Evolutionary conservation across 805 yeast species (phyloP), one percentile per base, ranked within the genome.

Genomic region (Barnettozyma californica): DNA sequence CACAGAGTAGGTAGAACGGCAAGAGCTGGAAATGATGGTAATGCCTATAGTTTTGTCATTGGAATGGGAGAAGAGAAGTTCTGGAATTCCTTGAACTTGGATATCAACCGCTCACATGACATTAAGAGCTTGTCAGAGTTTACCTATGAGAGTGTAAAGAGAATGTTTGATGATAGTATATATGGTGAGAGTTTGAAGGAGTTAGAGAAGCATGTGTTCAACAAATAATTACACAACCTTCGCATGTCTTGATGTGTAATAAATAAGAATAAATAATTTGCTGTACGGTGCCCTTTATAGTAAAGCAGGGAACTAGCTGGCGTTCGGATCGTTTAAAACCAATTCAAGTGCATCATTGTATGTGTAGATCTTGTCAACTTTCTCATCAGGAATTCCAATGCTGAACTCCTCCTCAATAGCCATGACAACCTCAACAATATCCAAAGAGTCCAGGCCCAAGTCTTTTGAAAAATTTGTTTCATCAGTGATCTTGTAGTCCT

Each of bases 1-100:
- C 99, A 94, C 67, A 78, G 99, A 60, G 89, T 90, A 36, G 99
- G 99, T 37, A 83, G 99, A 71, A 91, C 98, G 0, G 97, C 98
- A 2, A 81, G 99, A 68, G 99, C 99, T 2, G 83, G 85, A 45
- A 78, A 81, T 33, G 45, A 55, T 0, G 99, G 99, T 62, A 68
- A 70, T 34, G 96, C 96, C 0, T 77, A 82, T 62, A 85, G 81
- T 42, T 64, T 92, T 23, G 72, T 83, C n/a, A 73, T 81, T 50
- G 95, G 96, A 26, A 80, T 78, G 47, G 91, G 90, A 46, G 98
- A 94, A 58, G 73, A 70, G 44, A 81, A 75, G 55, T 75, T 66
- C 55, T 85, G 87, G 84, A 74, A 75, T 51, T 70, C 71, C 44
- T 74, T 66, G 47, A 75, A 76, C 34, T 67, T 68, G 41, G 81